Evolutionary conservation across 805 yeast genomes (phyloP).

Genomic region (Ogataea trehaloabstinens): DNA sequence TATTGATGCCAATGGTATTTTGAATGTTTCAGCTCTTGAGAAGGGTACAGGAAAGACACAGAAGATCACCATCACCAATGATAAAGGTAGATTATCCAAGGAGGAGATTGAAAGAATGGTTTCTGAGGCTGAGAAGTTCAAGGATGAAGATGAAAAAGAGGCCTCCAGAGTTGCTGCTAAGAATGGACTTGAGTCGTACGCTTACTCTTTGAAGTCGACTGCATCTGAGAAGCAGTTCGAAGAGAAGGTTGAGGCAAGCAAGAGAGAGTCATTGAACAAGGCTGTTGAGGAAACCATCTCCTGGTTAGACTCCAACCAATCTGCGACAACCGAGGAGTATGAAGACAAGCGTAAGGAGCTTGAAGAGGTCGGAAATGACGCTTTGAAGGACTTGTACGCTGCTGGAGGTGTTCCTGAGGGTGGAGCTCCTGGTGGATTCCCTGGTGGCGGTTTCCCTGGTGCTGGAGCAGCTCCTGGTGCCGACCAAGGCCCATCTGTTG

Average conservation of each 20-base stretch:
- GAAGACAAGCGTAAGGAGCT: slow-evolving; percentile 93
- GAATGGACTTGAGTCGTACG: slow-evolving; percentile 94
- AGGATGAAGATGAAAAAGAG: slow-evolving; percentile 95
- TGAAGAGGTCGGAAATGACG: slow-evolving; percentile 93
- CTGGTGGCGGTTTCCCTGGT: slow-evolving; percentile 49
- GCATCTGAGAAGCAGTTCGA: slow-evolving; percentile 71
- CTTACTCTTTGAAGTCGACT: slow-evolving; percentile 88
- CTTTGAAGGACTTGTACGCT: slow-evolving; percentile 95
- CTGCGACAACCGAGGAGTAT: slow-evolving; percentile 91
- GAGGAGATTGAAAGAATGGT: slow-evolving; percentile 99
- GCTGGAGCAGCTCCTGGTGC: slow-evolving; percentile 51
- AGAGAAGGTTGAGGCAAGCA: slow-evolving; percentile 60
- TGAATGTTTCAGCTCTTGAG: slow-evolving; percentile 94
- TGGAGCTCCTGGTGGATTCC: slow-evolving; percentile 51
- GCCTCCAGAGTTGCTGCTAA: slow-evolving; percentile 89
- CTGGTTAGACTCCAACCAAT: slow-evolving; percentile 92
- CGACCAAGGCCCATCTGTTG: slow-evolving; percentile 66
- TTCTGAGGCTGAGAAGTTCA: slow-evolving; percentile 94
- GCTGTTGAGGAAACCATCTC: slow-evolving; percentile 82
- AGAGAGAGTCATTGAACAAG: slow-evolving; percentile 59
- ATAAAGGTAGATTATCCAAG: slow-evolving; percentile 96
- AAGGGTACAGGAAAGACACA: slow-evolving; percentile 98
- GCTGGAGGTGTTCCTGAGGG: slow-evolving; percentile 83
- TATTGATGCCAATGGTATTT: slow-evolving; percentile 95
- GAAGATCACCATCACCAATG: slow-evolving; percentile 97